Conservation (phyloP, 345 rosid genomes). For the Streptanthus diversifolius region DNA sequence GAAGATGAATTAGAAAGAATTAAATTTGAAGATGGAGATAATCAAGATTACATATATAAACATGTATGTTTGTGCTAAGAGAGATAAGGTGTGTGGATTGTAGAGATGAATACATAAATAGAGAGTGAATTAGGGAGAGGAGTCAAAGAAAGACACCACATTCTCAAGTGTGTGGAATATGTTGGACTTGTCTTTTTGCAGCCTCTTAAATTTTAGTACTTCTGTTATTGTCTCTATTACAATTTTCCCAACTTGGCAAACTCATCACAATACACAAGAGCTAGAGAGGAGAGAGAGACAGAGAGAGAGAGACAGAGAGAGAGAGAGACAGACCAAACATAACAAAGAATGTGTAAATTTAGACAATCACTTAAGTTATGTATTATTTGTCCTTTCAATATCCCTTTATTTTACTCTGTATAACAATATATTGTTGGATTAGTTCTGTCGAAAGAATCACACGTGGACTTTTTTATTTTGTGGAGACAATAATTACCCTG, state of each 20-base stretch:
- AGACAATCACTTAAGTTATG: conserved; percentile 33
- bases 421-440: conserved; percentile 19
- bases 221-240: conserved; percentile 34
- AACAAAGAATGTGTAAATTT: conserved; percentile 26
- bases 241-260: conserved; percentile 39
- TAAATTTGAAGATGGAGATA: conserved; percentile 20
- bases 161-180: conserved; percentile 38
- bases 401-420: conserved; percentile 18
- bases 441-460: conserved; percentile 3
- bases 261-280: conserved; percentile 34
- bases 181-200: conserved; percentile 39
- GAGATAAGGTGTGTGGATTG: conserved; percentile 32
- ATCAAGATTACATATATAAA: conserved; percentile 18
- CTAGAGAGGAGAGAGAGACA: conserved; percentile 28
- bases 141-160: conserved; percentile 42
- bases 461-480: not conserved
- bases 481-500: not conserved
- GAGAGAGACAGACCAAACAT: conserved; percentile 1
- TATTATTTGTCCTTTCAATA: conserved; percentile 22
- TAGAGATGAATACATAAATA: conserved; percentile 37
- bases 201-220: conserved; percentile 39
- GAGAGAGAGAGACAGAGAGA: conserved; percentile 8
- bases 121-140: conserved; percentile 35
- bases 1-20: not conserved
- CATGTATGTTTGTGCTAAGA: conserved; percentile 17